Evolutionary conservation across 148 eudicot species (phyloP).

Genomic region (Camellia japonica): DNA sequence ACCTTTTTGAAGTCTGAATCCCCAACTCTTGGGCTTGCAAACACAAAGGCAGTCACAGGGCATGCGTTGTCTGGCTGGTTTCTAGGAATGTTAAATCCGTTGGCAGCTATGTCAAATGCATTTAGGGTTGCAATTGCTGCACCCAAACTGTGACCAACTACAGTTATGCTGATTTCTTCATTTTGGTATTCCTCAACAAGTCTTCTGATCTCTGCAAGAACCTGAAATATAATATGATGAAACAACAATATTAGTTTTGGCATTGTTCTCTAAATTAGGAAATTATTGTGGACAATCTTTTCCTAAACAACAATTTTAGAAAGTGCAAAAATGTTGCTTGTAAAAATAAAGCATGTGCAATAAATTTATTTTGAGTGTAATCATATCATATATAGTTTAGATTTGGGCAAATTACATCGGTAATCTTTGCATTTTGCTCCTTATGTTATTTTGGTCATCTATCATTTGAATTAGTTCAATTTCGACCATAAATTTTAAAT

Average conservation of each 20-base stretch:
- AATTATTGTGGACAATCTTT: neutral
- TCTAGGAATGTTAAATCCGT: constrained; percentile 30
- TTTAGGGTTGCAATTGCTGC: constrained; percentile 50
- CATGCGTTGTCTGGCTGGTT: neutral
- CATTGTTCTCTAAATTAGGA: no score
- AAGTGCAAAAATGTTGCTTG: no score
- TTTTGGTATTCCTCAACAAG: constrained; percentile 41
- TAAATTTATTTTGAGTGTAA: no score
- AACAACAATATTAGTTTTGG: neutral
- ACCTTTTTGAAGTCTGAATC: constrained; percentile 35
- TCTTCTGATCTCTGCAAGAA: constrained; percentile 38
- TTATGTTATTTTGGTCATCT: no score
- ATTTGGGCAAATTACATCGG: no score
- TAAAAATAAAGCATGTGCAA: no score
- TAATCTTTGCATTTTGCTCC: no score
- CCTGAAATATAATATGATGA: constrained; percentile 22
- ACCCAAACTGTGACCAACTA: constrained; percentile 56
- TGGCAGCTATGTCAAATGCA: constrained; percentile 49
- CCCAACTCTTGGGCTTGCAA: constrained; percentile 60
- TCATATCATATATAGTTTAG: no score
- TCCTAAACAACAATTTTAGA: no score
- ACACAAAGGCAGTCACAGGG: constrained; percentile 49
- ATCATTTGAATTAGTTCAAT: no score
- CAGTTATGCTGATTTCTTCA: constrained; percentile 56
- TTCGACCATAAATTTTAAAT: no score